Evolutionary conservation across 1,284 basidiomycete species (phyloP).

Genomic region (Ustilago shanxiensis): DNA sequence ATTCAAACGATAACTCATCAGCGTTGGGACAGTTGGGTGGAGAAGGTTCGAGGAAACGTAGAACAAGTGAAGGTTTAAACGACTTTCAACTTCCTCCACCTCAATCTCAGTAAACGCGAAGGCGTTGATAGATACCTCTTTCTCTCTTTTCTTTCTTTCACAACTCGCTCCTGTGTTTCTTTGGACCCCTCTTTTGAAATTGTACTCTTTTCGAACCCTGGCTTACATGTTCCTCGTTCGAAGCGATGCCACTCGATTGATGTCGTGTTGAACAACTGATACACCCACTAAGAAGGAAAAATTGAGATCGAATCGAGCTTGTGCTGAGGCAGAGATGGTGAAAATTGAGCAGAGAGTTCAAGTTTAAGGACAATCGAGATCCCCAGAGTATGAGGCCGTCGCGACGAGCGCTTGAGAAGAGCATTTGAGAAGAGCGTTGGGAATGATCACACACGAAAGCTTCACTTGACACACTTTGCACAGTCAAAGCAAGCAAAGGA

Average conservation of each 20-base stretch:
- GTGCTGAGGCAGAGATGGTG: no score
- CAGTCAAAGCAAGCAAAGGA: background rate
- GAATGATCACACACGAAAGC: no score
- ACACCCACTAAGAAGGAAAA: no score
- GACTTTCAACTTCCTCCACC: conserved; percentile 57
- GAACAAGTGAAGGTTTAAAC: conserved; percentile 26
- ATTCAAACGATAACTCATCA: conserved; percentile 20
- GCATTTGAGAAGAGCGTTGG: no score
- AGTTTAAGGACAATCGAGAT: no score
- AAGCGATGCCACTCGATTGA: no score
- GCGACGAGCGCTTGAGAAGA: no score
- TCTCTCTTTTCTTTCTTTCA: background rate
- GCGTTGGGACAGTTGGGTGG: conserved; percentile 52
- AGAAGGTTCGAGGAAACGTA: conserved; percentile 51
- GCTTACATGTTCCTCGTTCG: no score
- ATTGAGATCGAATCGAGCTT: no score
- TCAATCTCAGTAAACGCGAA: conserved; percentile 15
- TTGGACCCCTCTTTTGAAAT: background rate
- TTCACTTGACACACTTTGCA: background rate
- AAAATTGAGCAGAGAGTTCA: no score
- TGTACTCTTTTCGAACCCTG: background rate
- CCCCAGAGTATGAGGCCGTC: no score
- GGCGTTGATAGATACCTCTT: background rate
- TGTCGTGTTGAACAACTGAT: no score
- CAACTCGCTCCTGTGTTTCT: background rate